Percentiles rank a stretch among this genome's conserved stretches.
These are phyloP conservation scores for Coniochaeta sp. DNA, from an alignment of 2,329 filamentous ascomycete species.

Conservation along the genomic window DNA sequence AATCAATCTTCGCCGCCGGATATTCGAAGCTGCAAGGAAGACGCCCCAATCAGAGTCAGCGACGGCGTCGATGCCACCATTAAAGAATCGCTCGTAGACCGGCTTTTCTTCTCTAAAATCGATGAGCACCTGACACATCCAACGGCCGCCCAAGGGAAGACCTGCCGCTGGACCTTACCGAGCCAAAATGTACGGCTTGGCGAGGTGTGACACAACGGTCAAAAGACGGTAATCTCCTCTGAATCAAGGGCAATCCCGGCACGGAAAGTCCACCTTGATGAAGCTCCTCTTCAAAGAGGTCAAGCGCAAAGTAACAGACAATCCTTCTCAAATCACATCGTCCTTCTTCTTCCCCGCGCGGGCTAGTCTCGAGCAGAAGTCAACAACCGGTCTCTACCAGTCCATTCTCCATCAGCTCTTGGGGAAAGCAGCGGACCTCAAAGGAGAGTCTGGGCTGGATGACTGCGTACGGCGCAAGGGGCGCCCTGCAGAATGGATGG, in stretches of 20 bases:
- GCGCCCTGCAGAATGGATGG: conserved; percentile 3
- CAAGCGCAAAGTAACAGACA: not conserved
- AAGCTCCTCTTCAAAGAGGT: conserved; percentile 21
- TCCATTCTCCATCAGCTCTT: conserved; percentile 1
- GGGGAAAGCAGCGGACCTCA: not conserved
- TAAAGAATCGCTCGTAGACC: conserved; percentile 1
- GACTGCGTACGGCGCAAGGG: not conserved
- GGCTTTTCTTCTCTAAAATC: conserved; percentile 10
- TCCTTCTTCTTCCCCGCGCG: conserved; percentile 4
- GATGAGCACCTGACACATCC: conserved; percentile 10
- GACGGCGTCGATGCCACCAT: not conserved
- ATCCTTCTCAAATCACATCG: conserved; percentile 2
- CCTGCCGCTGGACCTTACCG: conserved; percentile 14
- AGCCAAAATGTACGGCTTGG: conserved; percentile 11
- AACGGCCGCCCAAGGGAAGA: conserved; percentile 8
- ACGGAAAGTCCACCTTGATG: conserved; percentile 37
- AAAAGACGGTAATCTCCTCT: conserved; percentile 27
- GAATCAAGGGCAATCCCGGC: conserved; percentile 36
- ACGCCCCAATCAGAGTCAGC: not conserved
- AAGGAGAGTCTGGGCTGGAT: not conserved
- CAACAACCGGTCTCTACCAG: not conserved
- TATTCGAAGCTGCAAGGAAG: not conserved
- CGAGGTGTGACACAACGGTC: conserved; percentile 1
- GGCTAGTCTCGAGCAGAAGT: not conserved
- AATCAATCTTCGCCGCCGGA: not conserved